These are phyloP conservation scores for Chlorella sp. DNA, from an alignment of 139 green algal genomes.

Conservation along the genomic window DNA sequence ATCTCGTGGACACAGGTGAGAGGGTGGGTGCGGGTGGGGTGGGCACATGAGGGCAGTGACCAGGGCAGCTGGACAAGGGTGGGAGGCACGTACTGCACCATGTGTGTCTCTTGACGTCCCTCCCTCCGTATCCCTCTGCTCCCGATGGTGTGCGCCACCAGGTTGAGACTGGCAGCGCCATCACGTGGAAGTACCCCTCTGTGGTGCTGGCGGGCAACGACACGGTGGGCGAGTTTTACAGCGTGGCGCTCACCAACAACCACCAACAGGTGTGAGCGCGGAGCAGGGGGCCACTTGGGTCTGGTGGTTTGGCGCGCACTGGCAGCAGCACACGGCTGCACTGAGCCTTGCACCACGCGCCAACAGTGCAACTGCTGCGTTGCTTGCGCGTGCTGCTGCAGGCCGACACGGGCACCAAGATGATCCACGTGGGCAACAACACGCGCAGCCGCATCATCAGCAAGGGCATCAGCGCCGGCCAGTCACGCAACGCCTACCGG, in stretches of 20 bases:
- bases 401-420: conserved; percentile 83
- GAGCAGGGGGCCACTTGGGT: too few relatives aligned
- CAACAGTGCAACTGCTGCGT: too few relatives aligned
- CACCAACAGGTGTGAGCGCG: conserved; percentile 63
- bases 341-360: too few relatives aligned
- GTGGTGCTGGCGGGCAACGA: conserved; percentile 92
- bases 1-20: conserved; percentile 97
- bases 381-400: too few relatives aligned
- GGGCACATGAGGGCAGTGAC: neutral
- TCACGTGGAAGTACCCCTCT: conserved; percentile 99
- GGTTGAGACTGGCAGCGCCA: conserved; percentile 96
- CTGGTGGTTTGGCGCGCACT: too few relatives aligned
- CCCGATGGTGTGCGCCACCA: too few relatives aligned
- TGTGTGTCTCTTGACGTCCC: neutral
- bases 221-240: conserved; percentile 96
- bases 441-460: conserved; percentile 94
- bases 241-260: conserved; percentile 98
- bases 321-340: too few relatives aligned
- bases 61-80: too few relatives aligned
- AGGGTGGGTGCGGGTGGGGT: too few relatives aligned
- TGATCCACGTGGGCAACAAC: conserved; percentile 98
- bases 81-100: neutral
- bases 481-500: conserved; percentile 45
- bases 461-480: conserved; percentile 96
- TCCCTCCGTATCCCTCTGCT: too few relatives aligned